Percentiles rank a stretch among this genome's conserved stretches.
These are phyloP conservation scores for Stephania yunnanensis DNA, from an alignment of 164 flowering plant species.

Conservation along the genomic window DNA sequence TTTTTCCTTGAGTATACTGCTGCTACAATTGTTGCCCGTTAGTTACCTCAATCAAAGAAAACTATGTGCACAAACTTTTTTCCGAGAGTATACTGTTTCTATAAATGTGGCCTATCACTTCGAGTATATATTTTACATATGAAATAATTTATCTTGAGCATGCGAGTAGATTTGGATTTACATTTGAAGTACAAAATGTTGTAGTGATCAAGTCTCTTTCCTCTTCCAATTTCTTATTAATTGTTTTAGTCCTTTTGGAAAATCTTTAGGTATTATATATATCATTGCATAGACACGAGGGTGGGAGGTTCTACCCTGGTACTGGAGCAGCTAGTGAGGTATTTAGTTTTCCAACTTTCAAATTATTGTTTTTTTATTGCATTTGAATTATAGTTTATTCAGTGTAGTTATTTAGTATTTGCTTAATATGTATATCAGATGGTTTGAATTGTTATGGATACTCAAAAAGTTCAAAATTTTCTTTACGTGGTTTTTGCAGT, in stretches of 20 bases:
- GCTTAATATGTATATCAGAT: background rate
- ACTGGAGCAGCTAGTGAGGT: constrained; percentile 94
- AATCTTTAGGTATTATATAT: constrained; percentile 69
- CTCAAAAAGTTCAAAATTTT: no score
- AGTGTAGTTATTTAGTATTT: background rate
- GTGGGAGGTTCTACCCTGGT: constrained; percentile 88
- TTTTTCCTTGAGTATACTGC: no score
- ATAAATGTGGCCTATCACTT: no score
- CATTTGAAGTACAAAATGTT: background rate
- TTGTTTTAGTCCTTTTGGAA: background rate
- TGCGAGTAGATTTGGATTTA: background rate
- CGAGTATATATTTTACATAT: background rate
- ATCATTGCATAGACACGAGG: constrained; percentile 89
- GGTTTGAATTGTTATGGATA: no score
- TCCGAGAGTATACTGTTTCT: no score
- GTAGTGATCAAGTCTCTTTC: background rate
- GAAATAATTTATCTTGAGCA: background rate
- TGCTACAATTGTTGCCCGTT: no score
- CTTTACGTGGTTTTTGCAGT: no score
- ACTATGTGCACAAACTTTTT: no score
- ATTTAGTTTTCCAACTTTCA: constrained; percentile 3
- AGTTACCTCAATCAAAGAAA: no score
- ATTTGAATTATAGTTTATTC: background rate
- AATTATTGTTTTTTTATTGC: constrained; percentile 4
- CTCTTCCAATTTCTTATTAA: background rate